Evolutionary conservation across 2,329 filamentous ascomycete genomes (phyloP), one percentile per base, ranked within the genome.

Genomic region (Verticillium alfalfae): DNA sequence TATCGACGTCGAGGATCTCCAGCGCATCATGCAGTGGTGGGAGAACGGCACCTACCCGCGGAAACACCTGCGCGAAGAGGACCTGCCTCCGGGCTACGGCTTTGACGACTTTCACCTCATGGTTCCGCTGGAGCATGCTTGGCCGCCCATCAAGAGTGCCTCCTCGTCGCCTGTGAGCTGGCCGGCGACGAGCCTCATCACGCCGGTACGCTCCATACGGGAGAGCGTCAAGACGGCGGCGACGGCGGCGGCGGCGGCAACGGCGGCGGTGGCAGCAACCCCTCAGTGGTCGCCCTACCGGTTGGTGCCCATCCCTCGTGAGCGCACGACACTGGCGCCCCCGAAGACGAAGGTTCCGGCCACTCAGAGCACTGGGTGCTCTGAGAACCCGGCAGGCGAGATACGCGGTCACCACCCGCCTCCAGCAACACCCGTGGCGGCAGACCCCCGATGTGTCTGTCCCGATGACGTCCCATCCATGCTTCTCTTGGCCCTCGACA

Each of bases 21-120:
- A 49, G 8, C 45, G 12, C 9, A 38, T 34, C 54, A 38, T 7
- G 41, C 18, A n/a, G 15, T 56, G 34, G 56, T 56, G 31, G 34
- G 22, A 34, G 9, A 34, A 34, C 13, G 54, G 54, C 39, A 39
- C 15, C 10, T 58, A 18, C 8, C 45, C 37, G 22, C 56, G 36
- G 13, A 62, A 56, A 34, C 57, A 34, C 7, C 54, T 62, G 15
- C 15, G 38, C 9, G 22, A 59, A 22, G 34, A 34, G 16, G 57
- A 61, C 34, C 49, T 34, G 15, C 62, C 62, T 49, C 16, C 41
- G 1, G 59, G 62, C 8, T 61, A 61, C 34, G 52, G 56, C 45
- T 63, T 63, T 54, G 56, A 63, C 52, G 61, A 63, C 16, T 63
- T 61, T 22, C 31, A 56, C 16, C 59, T 63, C 41, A 61, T 63